Evolutionary conservation across 306 rosid genomes (phyloP), one percentile per base, ranked within the genome.

Genomic region (Vigna hirtella): DNA sequence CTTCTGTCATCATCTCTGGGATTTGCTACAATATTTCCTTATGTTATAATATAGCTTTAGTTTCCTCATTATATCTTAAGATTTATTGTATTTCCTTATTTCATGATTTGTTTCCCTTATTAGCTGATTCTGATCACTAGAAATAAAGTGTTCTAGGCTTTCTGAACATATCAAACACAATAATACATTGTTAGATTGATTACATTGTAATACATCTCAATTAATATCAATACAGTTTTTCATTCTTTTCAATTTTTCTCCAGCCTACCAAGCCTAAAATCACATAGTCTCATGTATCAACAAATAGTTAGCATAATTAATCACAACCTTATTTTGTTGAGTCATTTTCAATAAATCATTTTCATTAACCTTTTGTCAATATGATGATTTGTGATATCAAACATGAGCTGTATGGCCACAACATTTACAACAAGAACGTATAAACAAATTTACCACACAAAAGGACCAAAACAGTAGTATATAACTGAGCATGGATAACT

Each of bases 401-500:
- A 8, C n/a, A 42, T 28, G 45, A 26, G 5, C 18, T 15, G 52
- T 32, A 57, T 9, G 52, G 9, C 38, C 72, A 14, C 75, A 26
- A 17, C 2, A 57, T 3, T 59, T 38, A 2, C 42, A 40, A 57
- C n/a, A 68, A 42, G 36, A 55, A 43, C 17, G 28, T 48, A 73
- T 43, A 22, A 55, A 48, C 50, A 18, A 55, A 18, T 2, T 59
- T 30, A 24, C 45, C 15, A 47, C 3, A 49, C 16, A 36, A 14
- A 58, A 18, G 62, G 40, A 5, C 24, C 13, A 68, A 65, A 56
- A 56, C 4, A 40, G 66, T 26, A 45, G 20, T 40, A 70, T 26
- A 66, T 38, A 18, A n/a, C 40, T n/a, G 14, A 38, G 17, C 42
- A 66, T n/a, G 24, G 74, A 53, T 77, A 53, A 55, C 24, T 17